Conservation (phyloP, 257 asterid genomes). For the Solanum sitiens region DNA sequence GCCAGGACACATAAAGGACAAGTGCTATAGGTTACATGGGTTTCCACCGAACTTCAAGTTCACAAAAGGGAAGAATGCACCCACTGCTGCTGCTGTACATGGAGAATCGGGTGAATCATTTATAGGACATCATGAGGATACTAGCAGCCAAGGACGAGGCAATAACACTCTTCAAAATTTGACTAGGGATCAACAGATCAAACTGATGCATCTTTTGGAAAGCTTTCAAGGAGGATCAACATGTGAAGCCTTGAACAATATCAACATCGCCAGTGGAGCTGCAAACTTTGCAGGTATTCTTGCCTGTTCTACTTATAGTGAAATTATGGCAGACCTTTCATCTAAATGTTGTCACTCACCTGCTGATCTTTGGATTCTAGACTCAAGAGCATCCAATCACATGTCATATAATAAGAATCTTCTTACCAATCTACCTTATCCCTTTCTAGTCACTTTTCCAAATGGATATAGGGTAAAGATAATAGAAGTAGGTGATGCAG, state of each 20-base stretch:
- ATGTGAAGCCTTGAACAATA: not conserved
- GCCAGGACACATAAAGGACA: not conserved
- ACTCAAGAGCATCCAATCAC: not conserved
- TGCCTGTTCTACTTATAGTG: not conserved
- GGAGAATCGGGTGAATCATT: rapidly evolving
- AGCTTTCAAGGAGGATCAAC: too few relatives aligned
- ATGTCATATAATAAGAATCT: not conserved
- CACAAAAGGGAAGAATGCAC: too few relatives aligned
- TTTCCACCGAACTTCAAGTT: not conserved
- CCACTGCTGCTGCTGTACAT: too few relatives aligned
- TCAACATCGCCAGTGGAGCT: not conserved
- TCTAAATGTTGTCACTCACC: too few relatives aligned
- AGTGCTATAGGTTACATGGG: not conserved
- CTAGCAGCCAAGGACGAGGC: rapidly evolving
- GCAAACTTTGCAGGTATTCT: not conserved
- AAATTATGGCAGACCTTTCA: too few relatives aligned
- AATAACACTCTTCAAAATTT: too few relatives aligned
- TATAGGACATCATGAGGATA: too few relatives aligned
- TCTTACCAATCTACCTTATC: not conserved
- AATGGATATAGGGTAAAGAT: not conserved
- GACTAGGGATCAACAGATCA: too few relatives aligned
- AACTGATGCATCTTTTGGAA: too few relatives aligned
- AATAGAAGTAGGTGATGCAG: not conserved
- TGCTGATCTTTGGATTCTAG: not conserved
- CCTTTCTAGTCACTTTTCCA: not conserved